phyloP scores from a whole-genome alignment of 306 rosid genomes.

The Prunus davidiana region DNA sequence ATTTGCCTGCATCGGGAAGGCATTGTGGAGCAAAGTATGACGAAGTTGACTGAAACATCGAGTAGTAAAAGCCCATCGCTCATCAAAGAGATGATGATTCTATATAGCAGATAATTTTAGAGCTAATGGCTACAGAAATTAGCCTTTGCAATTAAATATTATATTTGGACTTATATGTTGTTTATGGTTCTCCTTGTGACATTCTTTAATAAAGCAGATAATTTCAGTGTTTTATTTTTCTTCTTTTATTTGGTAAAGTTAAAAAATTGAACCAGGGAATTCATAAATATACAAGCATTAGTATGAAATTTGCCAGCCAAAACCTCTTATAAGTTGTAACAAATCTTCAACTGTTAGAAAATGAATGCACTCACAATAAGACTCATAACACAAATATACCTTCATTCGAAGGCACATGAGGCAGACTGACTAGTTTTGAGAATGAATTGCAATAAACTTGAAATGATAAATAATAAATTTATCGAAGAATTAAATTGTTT shows the following conservation, averaged over 20 bases:
- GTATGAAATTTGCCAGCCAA: too few relatives aligned
- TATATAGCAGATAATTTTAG: background rate
- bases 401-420: background rate
- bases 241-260: too few relatives aligned
- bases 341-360: background rate
- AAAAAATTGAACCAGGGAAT: too few relatives aligned
- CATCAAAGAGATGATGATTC: background rate
- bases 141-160: background rate
- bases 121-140: too few relatives aligned
- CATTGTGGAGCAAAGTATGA: background rate
- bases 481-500: background rate
- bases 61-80: background rate
- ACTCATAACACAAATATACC: background rate
- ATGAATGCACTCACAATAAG: background rate
- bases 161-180: background rate
- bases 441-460: background rate
- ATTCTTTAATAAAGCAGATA: background rate
- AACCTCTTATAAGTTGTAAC: background rate
- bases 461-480: background rate
- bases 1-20: background rate
- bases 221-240: too few relatives aligned
- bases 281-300: too few relatives aligned
- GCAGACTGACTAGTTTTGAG: background rate
- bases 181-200: too few relatives aligned
- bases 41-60: background rate